These are phyloP conservation scores for Penicillium diatomitis DNA, from an alignment of 495 filamentous ascomycete genomes.

Conservation along the genomic window DNA sequence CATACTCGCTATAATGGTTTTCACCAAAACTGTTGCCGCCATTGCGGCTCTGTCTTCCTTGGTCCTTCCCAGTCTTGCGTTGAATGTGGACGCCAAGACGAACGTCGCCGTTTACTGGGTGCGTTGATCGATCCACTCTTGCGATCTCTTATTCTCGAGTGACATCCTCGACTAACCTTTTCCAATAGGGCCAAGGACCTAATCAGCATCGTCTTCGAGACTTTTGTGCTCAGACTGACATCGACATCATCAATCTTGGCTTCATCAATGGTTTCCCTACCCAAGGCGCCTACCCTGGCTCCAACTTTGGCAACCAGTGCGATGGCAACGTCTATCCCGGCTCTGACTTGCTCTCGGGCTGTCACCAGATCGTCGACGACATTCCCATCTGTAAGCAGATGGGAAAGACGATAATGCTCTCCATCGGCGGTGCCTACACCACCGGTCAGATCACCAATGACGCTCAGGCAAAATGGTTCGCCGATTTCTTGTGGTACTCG, in stretches of 20 bases:
- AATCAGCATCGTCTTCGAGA: constrained; percentile 38
- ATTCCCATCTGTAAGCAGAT: constrained; percentile 54
- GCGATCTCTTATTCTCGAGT: background rate
- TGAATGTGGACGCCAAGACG: constrained; percentile 37
- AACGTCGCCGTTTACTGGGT: constrained; percentile 64
- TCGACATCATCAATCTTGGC: constrained; percentile 60
- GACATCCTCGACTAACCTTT: background rate
- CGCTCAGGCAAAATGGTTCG: constrained; percentile 37
- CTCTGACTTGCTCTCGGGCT: constrained; percentile 36
- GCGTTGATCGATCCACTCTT: constrained; percentile 1
- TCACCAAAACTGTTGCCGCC: constrained; percentile 17
- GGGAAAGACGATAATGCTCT: constrained; percentile 61
- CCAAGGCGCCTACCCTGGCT: constrained; percentile 45
- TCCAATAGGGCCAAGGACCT: constrained; percentile 42
- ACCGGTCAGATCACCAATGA: constrained; percentile 29
- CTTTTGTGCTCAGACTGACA: constrained; percentile 47
- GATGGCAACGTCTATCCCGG: constrained; percentile 37
- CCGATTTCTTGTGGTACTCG: constrained; percentile 53
- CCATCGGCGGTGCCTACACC: constrained; percentile 48
- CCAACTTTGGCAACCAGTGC: constrained; percentile 61
- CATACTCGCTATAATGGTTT: constrained; percentile 25
- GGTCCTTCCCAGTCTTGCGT: constrained; percentile 31
- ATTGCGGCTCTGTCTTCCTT: constrained; percentile 22
- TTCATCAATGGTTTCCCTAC: constrained; percentile 59
- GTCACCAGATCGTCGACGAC: constrained; percentile 45